Evolutionary conservation across 768 basidiomycete genomes (phyloP), one percentile per base, ranked within the genome.

Genomic region (Termitomyces sp.): DNA sequence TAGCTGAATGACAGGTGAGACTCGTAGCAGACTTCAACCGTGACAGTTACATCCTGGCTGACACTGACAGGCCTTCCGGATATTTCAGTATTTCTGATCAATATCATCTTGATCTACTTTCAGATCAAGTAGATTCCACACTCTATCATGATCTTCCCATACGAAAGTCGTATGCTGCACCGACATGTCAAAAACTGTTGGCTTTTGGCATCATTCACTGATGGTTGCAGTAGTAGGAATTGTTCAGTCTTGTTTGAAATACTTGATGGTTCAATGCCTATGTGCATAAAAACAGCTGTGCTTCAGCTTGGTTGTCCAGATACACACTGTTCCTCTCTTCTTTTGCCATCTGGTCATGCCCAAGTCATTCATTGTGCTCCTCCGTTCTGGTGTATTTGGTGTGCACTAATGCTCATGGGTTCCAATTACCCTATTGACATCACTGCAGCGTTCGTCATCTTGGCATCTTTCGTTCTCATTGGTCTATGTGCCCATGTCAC

Each of bases 401-500:
- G 3, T 5, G 32, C 33, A 33, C n/a, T 18, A 14, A 49, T 9
- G 5, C 10, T 49, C 10, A 6, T 20, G 10, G n/a, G 48, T 26
- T 32, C 11, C 20, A 2, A 33, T n/a, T 13, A 20, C 5, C 10
- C 24, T 7, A 40, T 33, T 20, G 14, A 20, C 7, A 11, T 13
- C 22, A 16, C 7, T n/a, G 32, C 43, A 66, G 66, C 50, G 38
- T 52, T 55, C 24, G 63, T 66, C 9, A 49, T 56, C 20, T 43
- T 70, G 10, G 67, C 71, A 55, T 62, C 73, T 16, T 51, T 69
- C 32, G 66, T 74, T 51, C 64, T 71, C 30, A 41, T 68, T 0
- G 66, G 58, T 3, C 40, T 71, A 20, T 56, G 55, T 44, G 66
- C 68, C 10, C 64, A 66, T 50, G 40, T 70, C 22, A 66, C 63